Base-by-base conservation (phyloP, 1,139 yeast species). In the Pichia terricola region DNA sequence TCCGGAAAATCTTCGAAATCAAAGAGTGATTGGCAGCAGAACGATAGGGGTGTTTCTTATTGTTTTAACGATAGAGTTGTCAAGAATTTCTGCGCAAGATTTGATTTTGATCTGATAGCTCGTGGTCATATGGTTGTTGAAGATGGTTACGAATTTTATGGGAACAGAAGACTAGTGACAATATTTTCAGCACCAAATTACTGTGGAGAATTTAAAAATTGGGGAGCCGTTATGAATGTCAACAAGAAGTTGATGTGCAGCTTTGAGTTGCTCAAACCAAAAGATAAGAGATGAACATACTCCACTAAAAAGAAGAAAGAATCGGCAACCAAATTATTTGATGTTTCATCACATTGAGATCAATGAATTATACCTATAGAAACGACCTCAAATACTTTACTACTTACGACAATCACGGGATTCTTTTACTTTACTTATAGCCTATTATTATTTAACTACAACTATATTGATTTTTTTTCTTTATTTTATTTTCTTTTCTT, bases 111-210 rank as follows among this genome's bases (percentile, higher is more conserved):
- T 62, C 67, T 86, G 54, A 74, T 86, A 51, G 88, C 83, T 32
- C 69, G 95, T 54, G 95, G 94, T 16, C 95, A 86, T 62, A 86
- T 86, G 95, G 95, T 86, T 40, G 95, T 86, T 39, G 95, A 86
- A 63, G 94, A 86, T 60, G 95, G 95, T 4, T 86, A 86, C 60
- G 95, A 86, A 60, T 86, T 86, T 58, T 86, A 84, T 63, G 81
- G 82, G 48, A 78, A 75, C 57, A 72, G 88, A 53, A 80, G 78
- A 58, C 70, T 86, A 51, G 95, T 86, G 3, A 86, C 95, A 0
- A 79, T 86, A 2, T 86, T 86, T 56, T 77, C 84, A 53, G 95
- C 95, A 2, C 95, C 95, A 4, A 86, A 86, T 59, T 86, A 86
- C 60, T 86, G 95, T 67, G 95, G 95, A 10, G 95, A 86, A 60